Percentiles rank a stretch among this genome's conserved stretches.
These are phyloP conservation scores for Russula dissimulans DNA, from an alignment of 768 basidiomycete species.

Conservation along the genomic window DNA sequence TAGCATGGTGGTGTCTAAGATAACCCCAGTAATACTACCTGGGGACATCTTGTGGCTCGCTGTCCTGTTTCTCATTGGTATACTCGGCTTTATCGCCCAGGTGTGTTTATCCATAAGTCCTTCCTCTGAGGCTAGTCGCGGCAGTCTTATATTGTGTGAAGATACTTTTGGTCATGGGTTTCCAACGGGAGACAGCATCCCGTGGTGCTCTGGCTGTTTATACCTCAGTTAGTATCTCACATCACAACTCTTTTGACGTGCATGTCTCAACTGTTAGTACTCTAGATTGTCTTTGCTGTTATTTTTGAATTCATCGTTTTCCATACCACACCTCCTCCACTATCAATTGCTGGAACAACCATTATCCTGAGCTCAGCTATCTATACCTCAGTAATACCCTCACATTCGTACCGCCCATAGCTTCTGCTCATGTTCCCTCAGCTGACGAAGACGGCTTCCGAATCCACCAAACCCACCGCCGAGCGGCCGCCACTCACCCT, in stretches of 20 bases:
- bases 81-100: slow-evolving; percentile 43
- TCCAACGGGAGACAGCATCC: slow-evolving; percentile 56
- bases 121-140: neutral
- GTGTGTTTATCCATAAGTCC: slow-evolving; percentile 9
- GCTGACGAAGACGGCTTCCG: neutral
- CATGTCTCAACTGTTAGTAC: neutral
- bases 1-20: slow-evolving; percentile 37
- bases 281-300: slow-evolving; percentile 53
- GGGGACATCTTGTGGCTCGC: slow-evolving; percentile 36
- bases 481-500: neutral
- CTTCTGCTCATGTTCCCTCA: neutral
- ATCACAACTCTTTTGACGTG: slow-evolving; percentile 1
- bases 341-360: slow-evolving; percentile 51
- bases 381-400: slow-evolving; percentile 49
- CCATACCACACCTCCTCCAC: slow-evolving; percentile 43
- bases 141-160: slow-evolving; percentile 20
- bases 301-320: slow-evolving; percentile 60
- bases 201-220: slow-evolving; percentile 56
- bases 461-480: no score
- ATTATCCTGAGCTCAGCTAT: slow-evolving; percentile 58
- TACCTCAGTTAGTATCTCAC: slow-evolving; percentile 32
- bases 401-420: neutral
- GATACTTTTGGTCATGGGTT: slow-evolving; percentile 49
- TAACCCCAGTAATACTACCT: slow-evolving; percentile 41
- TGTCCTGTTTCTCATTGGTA: slow-evolving; percentile 39